Percentiles rank a stretch among this genome's conserved stretches.
Conservation (phyloP, 2,329 filamentous ascomycete species). For the Lasiodiplodia sp. region DNA sequence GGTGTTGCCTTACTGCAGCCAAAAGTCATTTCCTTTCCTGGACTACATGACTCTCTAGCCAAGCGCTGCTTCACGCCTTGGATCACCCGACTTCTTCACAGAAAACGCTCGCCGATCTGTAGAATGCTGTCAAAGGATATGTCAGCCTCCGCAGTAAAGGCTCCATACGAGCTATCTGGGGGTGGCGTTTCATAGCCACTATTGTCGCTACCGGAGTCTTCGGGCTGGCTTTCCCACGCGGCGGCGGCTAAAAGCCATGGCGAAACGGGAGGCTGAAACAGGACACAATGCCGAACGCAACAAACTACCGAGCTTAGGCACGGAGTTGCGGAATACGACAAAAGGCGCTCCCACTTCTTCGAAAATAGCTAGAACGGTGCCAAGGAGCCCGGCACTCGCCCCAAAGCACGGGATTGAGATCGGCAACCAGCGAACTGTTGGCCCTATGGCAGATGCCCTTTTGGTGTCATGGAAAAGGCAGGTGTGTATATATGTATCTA, state of each 20-base stretch:
- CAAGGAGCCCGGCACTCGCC: conserved; percentile 11
- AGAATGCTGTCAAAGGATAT: not conserved
- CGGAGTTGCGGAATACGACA: conserved; percentile 6
- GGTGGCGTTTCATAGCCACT: not conserved
- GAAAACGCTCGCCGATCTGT: not conserved
- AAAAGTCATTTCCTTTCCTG: not conserved
- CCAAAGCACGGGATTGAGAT: conserved; percentile 21
- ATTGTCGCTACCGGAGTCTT: not conserved
- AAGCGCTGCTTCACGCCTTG: not conserved
- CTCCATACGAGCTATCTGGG: not conserved
- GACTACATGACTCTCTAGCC: not conserved
- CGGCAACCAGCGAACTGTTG: conserved; percentile 12
- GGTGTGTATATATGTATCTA: not conserved
- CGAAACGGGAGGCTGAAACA: conserved; percentile 26
- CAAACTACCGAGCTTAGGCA: not conserved
- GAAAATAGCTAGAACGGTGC: conserved; percentile 13
- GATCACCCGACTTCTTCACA: not conserved
- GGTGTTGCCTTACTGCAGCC: not conserved
- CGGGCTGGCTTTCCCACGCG: not conserved
- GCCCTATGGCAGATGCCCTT: not conserved
- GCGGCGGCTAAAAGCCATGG: conserved; percentile 15
- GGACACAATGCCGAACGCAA: conserved; percentile 5
- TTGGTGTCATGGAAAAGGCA: not conserved
- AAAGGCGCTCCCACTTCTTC: conserved; percentile 11
- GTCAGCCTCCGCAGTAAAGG: not conserved